Conservation (phyloP, 495 filamentous ascomycete species). For the Lepraria neglecta region DNA sequence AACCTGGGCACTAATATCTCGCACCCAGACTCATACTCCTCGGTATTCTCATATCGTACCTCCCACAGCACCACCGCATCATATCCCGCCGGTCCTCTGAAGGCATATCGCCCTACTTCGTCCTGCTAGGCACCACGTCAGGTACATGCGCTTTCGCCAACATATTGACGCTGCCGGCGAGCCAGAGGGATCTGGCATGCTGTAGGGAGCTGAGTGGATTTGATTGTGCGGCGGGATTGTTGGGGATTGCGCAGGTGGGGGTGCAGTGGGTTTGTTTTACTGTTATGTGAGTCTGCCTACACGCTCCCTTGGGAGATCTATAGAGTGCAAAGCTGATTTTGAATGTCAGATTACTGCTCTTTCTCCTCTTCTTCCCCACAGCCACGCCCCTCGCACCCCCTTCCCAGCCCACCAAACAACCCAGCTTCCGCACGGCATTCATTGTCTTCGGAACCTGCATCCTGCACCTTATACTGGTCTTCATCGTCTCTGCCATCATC, state of each 20-base stretch:
- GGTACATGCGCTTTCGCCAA: constrained; percentile 84
- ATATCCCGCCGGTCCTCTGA: constrained; percentile 81
- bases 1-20: constrained; percentile 3
- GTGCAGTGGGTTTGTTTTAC: constrained; percentile 89
- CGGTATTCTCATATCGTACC: constrained; percentile 87
- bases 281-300: constrained; percentile 60
- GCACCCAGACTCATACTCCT: constrained; percentile 66
- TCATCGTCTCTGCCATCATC: constrained; percentile 60
- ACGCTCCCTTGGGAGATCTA: too few species aligned
- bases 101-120: constrained; percentile 89
- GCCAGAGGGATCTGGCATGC: constrained; percentile 71
- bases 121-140: constrained; percentile 85
- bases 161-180: constrained; percentile 75
- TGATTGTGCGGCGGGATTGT: constrained; percentile 73
- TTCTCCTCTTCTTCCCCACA: constrained; percentile 76
- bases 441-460: constrained; percentile 62
- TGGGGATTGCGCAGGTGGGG: constrained; percentile 85
- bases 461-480: constrained; percentile 60
- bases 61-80: constrained; percentile 91
- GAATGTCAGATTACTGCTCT: constrained; percentile 63
- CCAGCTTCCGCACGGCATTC: constrained; percentile 69
- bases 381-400: constrained; percentile 44
- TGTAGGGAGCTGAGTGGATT: constrained; percentile 73
- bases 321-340: too few species aligned
- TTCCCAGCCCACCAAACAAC: constrained; percentile 33